Base-by-base conservation (phyloP, 2,329 filamentous ascomycete genomes). In the Acephala macrosclerotiorum region DNA sequence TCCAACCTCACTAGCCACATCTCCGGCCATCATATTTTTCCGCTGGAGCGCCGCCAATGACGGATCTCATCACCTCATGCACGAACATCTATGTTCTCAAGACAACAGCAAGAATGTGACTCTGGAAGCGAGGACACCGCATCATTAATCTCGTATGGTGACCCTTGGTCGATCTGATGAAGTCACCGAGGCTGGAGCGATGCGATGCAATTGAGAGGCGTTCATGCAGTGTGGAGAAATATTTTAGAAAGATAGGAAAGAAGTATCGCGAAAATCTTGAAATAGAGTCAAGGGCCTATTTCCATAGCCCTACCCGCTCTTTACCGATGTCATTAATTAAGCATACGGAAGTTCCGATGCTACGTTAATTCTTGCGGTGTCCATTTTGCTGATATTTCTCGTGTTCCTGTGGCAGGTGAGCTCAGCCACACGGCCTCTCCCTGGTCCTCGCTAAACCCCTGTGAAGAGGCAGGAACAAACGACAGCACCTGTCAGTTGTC, bases 371-470 rank as follows among this genome's bases (percentile, higher is more conserved):
- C 12, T 25, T 11, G 36, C 20, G 60, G 36, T 33, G 26, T 47
- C 16, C 26, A 9, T 45, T 16, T 51, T 11, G 29, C 33, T 42
- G 38, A 3, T 56, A 26, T 45, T 45, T 60, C 49, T 49, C n/a
- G 55, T 56, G 60, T 40, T 45, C 25, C 26, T 36, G 29, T 33
- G 26, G 58, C 29, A 9, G 29, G n/a, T 22, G 38, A 49, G 40
- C 61, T 58, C 65, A 66, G 65, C 65, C 60, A 63, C 60, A 63
- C 56, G 57, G 29, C 16, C 20, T 20, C 7, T 29, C 7, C 26
- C n/a, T 51, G 55, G 29, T 47, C 53, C 35, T 62, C 35, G 60
- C 58, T 38, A 9, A 26, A 45, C 16, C 51, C 60, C 14, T 57
- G 45, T 5, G 29, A 49, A 12, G 45, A 20, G 45, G 47, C 49